Percentiles rank a stretch among this genome's conserved stretches.
These are phyloP conservation scores for Maudiozyma bulderi DNA, from an alignment of 805 yeast genomes.

Conservation along the genomic window DNA sequence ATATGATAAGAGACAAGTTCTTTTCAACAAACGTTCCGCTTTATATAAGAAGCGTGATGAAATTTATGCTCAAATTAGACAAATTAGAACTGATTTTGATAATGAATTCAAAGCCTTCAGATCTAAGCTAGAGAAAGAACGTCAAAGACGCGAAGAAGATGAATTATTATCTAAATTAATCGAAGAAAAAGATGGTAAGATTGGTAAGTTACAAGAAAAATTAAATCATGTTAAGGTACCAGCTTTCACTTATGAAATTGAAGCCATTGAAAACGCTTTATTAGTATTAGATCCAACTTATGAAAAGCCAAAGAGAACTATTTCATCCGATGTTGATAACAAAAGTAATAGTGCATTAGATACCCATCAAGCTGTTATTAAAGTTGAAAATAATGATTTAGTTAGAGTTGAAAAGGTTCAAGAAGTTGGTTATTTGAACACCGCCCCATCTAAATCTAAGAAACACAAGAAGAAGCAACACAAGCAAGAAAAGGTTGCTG, in stretches of 20 bases:
- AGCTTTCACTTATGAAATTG: slow-evolving; percentile 75
- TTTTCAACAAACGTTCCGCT: slow-evolving; percentile 57
- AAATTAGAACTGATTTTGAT: slow-evolving; percentile 65
- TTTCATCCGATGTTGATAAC: slow-evolving; percentile 26
- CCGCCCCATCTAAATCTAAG: slow-evolving; percentile 40
- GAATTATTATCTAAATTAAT: slow-evolving; percentile 38
- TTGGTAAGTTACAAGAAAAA: slow-evolving; percentile 57
- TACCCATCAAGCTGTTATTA: slow-evolving; percentile 34
- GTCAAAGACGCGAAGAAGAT: slow-evolving; percentile 53
- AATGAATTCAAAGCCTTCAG: slow-evolving; percentile 65
- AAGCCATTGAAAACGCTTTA: slow-evolving; percentile 63
- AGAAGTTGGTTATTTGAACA: slow-evolving; percentile 39
- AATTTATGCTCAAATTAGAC: slow-evolving; percentile 55
- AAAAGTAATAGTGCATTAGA: slow-evolving; percentile 14
- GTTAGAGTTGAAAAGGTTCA: slow-evolving; percentile 39
- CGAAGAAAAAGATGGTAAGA: slow-evolving; percentile 42
- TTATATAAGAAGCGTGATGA: slow-evolving; percentile 60
- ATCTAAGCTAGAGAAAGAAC: slow-evolving; percentile 60
- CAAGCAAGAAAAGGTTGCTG: slow-evolving; percentile 8
- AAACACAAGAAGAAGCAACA: slow-evolving; percentile 45
- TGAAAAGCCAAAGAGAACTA: slow-evolving; percentile 42
- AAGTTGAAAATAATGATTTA: slow-evolving; percentile 55
- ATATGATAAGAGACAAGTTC: slow-evolving; percentile 54
- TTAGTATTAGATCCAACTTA: slow-evolving; percentile 68
- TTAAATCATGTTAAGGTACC: slow-evolving; percentile 69